phyloP scores from a whole-genome alignment of 2,329 filamentous ascomycete species.

The Penicillium sp. region DNA sequence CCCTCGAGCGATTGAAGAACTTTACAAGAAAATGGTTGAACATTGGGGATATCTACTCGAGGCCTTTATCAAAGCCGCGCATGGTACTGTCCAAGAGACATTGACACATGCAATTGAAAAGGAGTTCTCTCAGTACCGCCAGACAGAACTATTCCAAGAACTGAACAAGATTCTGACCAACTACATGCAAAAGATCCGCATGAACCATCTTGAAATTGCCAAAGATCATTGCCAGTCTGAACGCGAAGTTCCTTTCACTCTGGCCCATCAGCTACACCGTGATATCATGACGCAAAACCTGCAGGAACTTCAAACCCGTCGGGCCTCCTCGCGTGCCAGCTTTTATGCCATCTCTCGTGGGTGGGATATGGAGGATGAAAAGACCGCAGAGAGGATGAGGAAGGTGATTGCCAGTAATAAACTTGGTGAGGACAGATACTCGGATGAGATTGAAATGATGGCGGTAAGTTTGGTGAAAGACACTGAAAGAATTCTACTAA shows the following conservation, averaged over 20 bases:
- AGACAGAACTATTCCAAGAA: constrained; percentile 38
- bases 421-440: constrained; percentile 37
- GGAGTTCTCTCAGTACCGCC: constrained; percentile 36
- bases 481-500: constrained; percentile 3
- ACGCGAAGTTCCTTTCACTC: constrained; percentile 58
- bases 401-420: constrained; percentile 27
- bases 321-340: constrained; percentile 20
- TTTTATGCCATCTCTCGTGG: constrained; percentile 15
- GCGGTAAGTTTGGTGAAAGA: constrained; percentile 33
- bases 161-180: constrained; percentile 45
- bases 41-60: constrained; percentile 61
- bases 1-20: constrained; percentile 60
- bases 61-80: constrained; percentile 36
- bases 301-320: constrained; percentile 14
- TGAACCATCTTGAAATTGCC: constrained; percentile 45
- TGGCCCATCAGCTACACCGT: constrained; percentile 35
- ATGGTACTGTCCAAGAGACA: constrained; percentile 32
- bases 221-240: constrained; percentile 58
- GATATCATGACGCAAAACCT: constrained; percentile 19
- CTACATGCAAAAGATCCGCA: constrained; percentile 49
- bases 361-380: constrained; percentile 14
- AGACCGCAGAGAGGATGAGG: constrained; percentile 19
- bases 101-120: constrained; percentile 51
- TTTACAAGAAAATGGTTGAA: constrained; percentile 59
- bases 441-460: constrained; percentile 45